phyloP scores from a whole-genome alignment of 805 yeast genomes.

The Teunomyces cretensis region DNA sequence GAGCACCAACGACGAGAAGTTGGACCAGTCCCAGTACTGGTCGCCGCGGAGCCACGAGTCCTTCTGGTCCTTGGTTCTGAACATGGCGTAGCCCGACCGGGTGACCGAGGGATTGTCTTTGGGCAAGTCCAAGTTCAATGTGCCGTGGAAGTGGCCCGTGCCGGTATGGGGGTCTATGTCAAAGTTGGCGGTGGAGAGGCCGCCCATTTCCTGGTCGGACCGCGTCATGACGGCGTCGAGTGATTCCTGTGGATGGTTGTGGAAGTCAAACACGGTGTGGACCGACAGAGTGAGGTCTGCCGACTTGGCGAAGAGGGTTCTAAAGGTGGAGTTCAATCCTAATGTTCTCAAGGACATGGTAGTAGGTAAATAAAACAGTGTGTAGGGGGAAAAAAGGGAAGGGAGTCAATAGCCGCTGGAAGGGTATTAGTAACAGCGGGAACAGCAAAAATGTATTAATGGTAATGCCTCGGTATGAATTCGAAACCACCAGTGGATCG shows the following conservation, averaged over 20 bases:
- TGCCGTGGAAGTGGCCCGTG: constrained; percentile 49
- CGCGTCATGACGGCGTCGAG: constrained; percentile 55
- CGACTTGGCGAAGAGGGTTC: constrained; percentile 35
- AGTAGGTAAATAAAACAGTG: neutral
- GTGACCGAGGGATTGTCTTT: constrained; percentile 61
- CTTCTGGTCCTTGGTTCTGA: constrained; percentile 68
- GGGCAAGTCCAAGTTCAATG: constrained; percentile 67
- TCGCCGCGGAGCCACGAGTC: constrained; percentile 50
- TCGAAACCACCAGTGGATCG: neutral
- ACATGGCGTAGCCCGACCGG: constrained; percentile 80
- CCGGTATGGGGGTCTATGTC: constrained; percentile 36
- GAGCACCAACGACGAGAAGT: constrained; percentile 59
- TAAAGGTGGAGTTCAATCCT: constrained; percentile 36
- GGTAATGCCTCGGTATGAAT: too few species aligned
- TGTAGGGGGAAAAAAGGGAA: too few species aligned
- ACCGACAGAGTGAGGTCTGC: constrained; percentile 27
- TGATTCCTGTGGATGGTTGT: constrained; percentile 41
- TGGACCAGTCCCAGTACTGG: constrained; percentile 68
- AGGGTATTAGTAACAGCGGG: neutral
- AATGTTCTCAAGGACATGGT: constrained; percentile 43
- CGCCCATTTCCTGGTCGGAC: constrained; percentile 76
- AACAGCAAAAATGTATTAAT: too few species aligned
- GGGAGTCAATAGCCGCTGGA: too few species aligned
- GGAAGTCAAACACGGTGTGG: constrained; percentile 58
- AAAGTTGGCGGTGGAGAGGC: constrained; percentile 65